Base-by-base conservation (phyloP, 257 asterid species). In the Thymus quinquecostatus region DNA sequence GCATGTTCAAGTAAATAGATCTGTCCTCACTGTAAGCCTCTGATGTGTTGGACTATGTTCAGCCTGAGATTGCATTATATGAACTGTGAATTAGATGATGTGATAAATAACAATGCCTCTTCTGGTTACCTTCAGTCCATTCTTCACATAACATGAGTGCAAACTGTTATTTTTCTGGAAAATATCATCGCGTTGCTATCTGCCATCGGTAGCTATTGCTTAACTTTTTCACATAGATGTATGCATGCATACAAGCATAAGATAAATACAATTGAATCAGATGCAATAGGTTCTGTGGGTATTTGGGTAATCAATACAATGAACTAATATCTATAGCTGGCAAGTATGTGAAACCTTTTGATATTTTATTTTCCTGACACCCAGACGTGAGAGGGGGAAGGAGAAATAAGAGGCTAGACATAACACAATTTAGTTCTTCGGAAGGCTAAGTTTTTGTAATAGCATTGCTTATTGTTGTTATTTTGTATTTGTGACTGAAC, bases 401-500 rank as follows among this genome's bases (percentile, higher is more conserved):
- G 7, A 44, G 60, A 67, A 21, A 38, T 49, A 49, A 44, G 14
- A 55, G 12, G 61, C 60, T 59, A 59, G 59, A 75, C 55, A 5
- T 66, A 54, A 72, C 62, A 67, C 64, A 45, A 45, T 53, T 45
- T n/a, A 64, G 2, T 45, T 64, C n/a, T 30, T 1, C 13, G 10
- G 50, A 27, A 63, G 69, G 38, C 45, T 43, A 54, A 58, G 54
- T 34, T 33, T 7, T 56, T 36, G 60, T 49, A 34, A 33, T 55
- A n/a, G 6, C 61, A 9, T 66, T 68, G 30, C 68, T 69, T 68
- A 11, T 69, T n/a, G 50, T 69, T 45, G 47, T 72, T 50, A 4
- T 12, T 47, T 60, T 32, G 47, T 72, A 45, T 54, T 54, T 69
- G 64, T 65, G 64, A 36, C 51, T 79, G 71, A 74, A 67, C 93